Evolutionary conservation across 73 alveolate species (phyloP), one percentile per base, ranked within the genome.

Genomic region (Effrenium voratum): DNA sequence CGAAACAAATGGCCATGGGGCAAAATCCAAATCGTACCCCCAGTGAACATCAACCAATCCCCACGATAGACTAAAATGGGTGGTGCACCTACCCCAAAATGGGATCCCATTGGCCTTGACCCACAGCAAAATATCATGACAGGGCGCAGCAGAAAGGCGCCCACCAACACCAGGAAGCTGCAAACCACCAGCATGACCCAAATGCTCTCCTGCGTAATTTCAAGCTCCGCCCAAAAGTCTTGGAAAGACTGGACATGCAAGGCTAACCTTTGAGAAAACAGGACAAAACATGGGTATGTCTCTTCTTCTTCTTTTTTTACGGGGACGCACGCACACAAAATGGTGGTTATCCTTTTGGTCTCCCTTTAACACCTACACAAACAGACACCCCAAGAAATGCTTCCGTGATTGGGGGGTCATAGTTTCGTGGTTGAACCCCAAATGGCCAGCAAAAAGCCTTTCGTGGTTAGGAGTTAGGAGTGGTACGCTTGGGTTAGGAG

Each of bases 101-200:
- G 19, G 40, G 15, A 66, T 2, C 30, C 63, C 63, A 8, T 66
- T 10, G 79, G 40, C 16, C 79, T 66, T 26, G 43, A 66, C 79
- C 15, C 5, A 40, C 86, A 63, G 45, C 43, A 19, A 6, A 79
- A 46, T 19, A 40, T 4, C 59, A 57, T 13, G 84, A 83, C 95
- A 63, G 63, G 95, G 40, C 38, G 43, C 96, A 90, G 86, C 3
- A 90, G 86, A 75, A 90, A 90, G 55, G 79, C 52, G 36, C 73
- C 43, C 22, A 76, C 75, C 73, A 90, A 34, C n/a, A 90, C 36
- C 16, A 90, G 70, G 63, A 90, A 90, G 16, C 63, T 32, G 73
- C 81, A 73, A 28, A 45, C 85, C 68, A 90, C 45, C 75, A 90
- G 24, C n/a, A 75, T 59, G 73, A 68, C 86, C 96, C 96, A 90